Conservation (phyloP, 2,329 filamentous ascomycete species). For the Talaromyces sp. region DNA sequence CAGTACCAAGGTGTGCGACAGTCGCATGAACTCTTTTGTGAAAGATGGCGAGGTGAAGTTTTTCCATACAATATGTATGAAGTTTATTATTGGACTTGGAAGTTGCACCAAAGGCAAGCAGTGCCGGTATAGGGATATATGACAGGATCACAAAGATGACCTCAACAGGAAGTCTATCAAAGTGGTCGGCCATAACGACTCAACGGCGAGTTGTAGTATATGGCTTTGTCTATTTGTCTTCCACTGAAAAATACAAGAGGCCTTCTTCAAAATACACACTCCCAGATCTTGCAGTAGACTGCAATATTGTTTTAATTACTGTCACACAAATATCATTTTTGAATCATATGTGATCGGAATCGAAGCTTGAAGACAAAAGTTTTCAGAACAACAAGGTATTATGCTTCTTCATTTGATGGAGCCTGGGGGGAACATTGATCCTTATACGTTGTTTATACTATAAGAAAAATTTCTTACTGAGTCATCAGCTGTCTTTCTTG, state of each 20-base stretch:
- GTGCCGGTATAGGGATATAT: constrained; percentile 27
- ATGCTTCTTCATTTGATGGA: background rate
- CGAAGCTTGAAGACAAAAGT: background rate
- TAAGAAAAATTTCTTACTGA: no score
- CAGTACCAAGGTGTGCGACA: constrained; percentile 31
- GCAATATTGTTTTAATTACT: background rate
- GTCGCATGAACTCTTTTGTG: constrained; percentile 32
- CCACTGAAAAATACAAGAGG: background rate
- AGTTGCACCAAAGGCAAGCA: constrained; percentile 34
- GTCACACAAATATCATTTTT: background rate
- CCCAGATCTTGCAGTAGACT: background rate
- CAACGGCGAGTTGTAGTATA: background rate
- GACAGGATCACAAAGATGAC: constrained; percentile 32
- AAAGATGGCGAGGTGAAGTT: constrained; percentile 33
- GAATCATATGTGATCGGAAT: background rate
- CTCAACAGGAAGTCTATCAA: constrained; percentile 31
- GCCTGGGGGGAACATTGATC: no score
- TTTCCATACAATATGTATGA: constrained; percentile 29
- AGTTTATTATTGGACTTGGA: constrained; percentile 27
- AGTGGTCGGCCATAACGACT: constrained; percentile 3
- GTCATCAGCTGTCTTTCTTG: background rate
- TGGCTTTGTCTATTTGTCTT: background rate
- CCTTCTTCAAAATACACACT: background rate
- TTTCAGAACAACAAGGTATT: background rate
- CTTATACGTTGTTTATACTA: background rate